Evolutionary conservation across 148 eudicot genomes (phyloP), one percentile per base, ranked within the genome.

Genomic region (Rhododendron mucronatum): DNA sequence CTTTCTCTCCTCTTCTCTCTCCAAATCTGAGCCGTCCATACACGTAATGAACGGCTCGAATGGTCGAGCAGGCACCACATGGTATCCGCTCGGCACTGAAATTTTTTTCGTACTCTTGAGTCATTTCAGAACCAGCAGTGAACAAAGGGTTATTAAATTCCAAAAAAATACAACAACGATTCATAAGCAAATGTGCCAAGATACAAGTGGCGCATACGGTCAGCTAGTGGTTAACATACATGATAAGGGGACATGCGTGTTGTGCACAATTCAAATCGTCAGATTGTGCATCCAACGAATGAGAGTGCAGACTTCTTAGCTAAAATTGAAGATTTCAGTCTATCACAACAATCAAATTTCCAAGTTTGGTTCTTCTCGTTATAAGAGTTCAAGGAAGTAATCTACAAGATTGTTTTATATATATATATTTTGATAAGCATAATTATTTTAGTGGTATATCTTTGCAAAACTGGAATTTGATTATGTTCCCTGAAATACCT

Each of bases 101-200:
- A 30, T 30, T 30, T 30, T 30, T 30, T 30, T 30, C 30, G 30
- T n/a, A 91, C 57, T 59, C 65, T 91, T 44, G 63, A 95, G 95
- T 89, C 78, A 89, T 15, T 94, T 94, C 84, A 91, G 75, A 85
- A 93, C 98, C 13, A 97, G 94, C 90, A 89, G 86, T 59, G 96
- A 92, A 65, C 87, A 85, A 47, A 97, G 89, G 86, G 98, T 97
- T 37, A 83, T 74, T 11, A 85, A 79, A 80, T 97, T 97, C 87
- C 99, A 30, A 97, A 85, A 93, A 82, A 73, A 88, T 93, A 74
- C 92, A 15, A 95, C 99, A 14, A 97, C 98, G n/a, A 89, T 97
- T 76, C 96, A 98, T n/a, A 97, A 95, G 90, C 90, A 95, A 89
- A 97, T 97, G 98, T 98, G 99, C 53, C 99, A 94, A 89, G 99